Percentiles rank a stretch among this genome's conserved stretches.
phyloP scores from a whole-genome alignment of 2,329 filamentous ascomycete species.

The Aspergillus quadricinctus region DNA sequence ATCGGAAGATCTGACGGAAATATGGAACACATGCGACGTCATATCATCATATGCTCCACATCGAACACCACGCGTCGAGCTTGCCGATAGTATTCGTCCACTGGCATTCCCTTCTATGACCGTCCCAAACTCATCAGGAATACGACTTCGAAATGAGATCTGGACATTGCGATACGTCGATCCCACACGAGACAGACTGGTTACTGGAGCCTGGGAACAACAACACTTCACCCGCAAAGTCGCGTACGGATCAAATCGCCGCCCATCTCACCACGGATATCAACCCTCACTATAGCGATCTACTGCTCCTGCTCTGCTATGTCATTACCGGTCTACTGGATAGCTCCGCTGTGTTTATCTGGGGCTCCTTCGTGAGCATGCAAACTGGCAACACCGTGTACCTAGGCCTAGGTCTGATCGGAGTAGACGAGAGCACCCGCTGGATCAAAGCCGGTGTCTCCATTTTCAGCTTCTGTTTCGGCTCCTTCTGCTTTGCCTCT shows the following conservation, averaged over 20 bases:
- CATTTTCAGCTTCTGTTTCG: constrained; percentile 65
- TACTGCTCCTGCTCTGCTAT: constrained; percentile 68
- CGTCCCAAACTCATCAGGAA: neutral
- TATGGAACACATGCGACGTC: neutral
- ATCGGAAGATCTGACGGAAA: no score
- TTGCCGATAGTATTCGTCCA: neutral
- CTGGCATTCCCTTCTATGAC: neutral
- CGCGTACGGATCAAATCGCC: neutral
- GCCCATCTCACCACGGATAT: constrained; percentile 42
- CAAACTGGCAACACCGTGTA: constrained; percentile 84
- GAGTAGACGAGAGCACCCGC: constrained; percentile 51
- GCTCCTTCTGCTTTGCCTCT: constrained; percentile 66
- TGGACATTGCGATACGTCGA: neutral
- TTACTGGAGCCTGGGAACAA: neutral
- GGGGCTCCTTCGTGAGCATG: constrained; percentile 80
- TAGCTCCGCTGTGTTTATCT: constrained; percentile 70
- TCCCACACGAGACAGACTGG: neutral
- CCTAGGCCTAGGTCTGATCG: constrained; percentile 64
- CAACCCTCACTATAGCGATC: constrained; percentile 60
- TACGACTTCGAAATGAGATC: neutral
- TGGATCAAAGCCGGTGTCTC: constrained; percentile 71
- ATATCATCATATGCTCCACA: neutral
- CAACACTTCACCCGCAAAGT: neutral
- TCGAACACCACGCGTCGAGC: no score
- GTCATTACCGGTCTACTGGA: constrained; percentile 73